Conservation (phyloP, 331 rosid genomes). For the Pyrus hybrid region DNA sequence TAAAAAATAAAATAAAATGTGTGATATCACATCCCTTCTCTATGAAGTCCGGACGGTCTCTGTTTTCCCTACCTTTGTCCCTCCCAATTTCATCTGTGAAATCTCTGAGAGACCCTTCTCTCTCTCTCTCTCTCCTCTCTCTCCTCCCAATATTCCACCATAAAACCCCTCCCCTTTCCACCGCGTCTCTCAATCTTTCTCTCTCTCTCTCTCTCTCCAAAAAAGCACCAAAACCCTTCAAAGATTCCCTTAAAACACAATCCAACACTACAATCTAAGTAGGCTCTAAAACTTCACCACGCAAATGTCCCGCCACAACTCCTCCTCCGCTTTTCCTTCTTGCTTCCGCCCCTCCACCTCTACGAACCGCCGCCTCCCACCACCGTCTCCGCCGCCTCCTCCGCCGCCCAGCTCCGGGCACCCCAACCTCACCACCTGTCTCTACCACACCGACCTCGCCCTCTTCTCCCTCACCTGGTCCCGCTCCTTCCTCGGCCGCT, state of each 20-base stretch:
- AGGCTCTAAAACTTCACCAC: neutral
- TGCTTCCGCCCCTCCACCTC: slow-evolving; percentile 62
- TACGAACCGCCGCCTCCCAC: slow-evolving; percentile 15
- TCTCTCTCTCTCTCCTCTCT: neutral
- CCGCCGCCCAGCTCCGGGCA: slow-evolving; percentile 39
- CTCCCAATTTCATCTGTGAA: neutral
- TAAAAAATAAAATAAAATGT: too few species aligned
- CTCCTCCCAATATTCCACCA: neutral
- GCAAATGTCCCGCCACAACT: slow-evolving; percentile 40
- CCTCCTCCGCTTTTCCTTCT: slow-evolving; percentile 33
- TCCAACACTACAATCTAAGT: neutral
- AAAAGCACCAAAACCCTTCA: neutral
- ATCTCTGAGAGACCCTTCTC: neutral
- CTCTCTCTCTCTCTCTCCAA: neutral
- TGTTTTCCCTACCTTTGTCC: neutral
- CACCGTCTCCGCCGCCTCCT: slow-evolving; percentile 1
- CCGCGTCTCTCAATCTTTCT: neutral
- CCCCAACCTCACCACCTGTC: slow-evolving; percentile 56
- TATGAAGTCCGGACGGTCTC: too few species aligned
- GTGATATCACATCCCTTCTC: too few species aligned
- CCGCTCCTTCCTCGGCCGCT: slow-evolving; percentile 67
- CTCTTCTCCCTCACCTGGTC: slow-evolving; percentile 73
- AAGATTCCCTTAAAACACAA: neutral
- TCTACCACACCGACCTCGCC: slow-evolving; percentile 72
- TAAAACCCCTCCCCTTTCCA: neutral